These are phyloP conservation scores for Caulochytrium protostelioides DNA, from an alignment of 371 early-diverging fungal species.

Conservation along the genomic window DNA sequence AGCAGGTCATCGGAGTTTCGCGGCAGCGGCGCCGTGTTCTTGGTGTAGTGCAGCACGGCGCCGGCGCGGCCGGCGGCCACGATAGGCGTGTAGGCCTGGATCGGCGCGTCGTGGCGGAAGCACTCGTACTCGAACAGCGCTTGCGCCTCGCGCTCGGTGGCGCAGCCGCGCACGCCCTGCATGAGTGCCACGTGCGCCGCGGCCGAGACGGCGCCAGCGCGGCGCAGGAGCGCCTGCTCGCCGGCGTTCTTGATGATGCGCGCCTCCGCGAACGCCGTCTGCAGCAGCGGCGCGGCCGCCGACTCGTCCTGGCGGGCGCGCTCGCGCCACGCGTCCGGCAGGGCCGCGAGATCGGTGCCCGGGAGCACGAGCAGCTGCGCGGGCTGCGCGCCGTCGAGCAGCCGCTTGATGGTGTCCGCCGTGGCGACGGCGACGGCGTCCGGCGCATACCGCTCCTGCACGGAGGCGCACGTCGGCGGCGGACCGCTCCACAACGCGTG, in stretches of 20 bases:
- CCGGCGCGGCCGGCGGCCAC: conserved; percentile 57
- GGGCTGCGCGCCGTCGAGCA: conserved; percentile 19
- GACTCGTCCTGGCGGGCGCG: conserved; percentile 4
- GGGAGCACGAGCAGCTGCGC: conserved; percentile 1
- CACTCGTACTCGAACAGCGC: conserved; percentile 54
- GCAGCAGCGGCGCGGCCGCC: conserved; percentile 10
- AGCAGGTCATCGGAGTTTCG: conserved; percentile 32
- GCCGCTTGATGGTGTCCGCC: no score
- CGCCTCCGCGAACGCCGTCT: conserved; percentile 43
- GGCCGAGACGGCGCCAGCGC: conserved; percentile 42
- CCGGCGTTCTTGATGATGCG: conserved; percentile 52
- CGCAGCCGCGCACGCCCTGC: conserved; percentile 30
- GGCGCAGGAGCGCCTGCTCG: conserved; percentile 53
- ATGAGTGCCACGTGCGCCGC: conserved; percentile 49
- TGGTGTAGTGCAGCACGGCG: conserved; percentile 60
- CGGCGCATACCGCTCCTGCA: conserved; percentile 32
- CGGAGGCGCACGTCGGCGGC: conserved; percentile 11
- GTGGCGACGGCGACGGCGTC: conserved; percentile 39
- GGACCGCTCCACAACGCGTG: conserved; percentile 65
- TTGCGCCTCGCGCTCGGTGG: conserved; percentile 46
- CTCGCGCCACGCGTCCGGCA: conserved; percentile 12
- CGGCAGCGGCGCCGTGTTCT: conserved; percentile 36
- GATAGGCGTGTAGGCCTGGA: conserved; percentile 69
- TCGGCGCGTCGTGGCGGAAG: conserved; percentile 34
- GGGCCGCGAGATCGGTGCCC: conserved; percentile 17